Percentiles rank a stretch among this genome's conserved stretches.
Evolutionary conservation across 495 filamentous ascomycete genomes (phyloP).

Genomic region (Penicillium alfredii): DNA sequence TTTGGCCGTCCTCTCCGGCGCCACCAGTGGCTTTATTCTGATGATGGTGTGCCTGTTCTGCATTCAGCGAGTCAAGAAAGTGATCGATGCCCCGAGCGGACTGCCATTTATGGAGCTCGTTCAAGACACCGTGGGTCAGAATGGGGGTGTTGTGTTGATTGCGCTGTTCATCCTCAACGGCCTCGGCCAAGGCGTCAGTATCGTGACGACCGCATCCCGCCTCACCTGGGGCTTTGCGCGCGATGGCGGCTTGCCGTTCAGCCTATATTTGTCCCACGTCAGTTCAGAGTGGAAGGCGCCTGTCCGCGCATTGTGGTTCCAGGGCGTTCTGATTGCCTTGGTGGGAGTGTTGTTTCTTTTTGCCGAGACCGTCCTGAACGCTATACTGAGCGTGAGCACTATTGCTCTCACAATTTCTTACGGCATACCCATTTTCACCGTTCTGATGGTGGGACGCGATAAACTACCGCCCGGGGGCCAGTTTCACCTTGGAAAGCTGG

Average conservation of each 20-base stretch:
- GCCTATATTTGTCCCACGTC: constrained; percentile 31
- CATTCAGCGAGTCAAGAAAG: constrained; percentile 55
- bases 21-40: constrained; percentile 57
- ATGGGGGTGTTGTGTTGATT: constrained; percentile 31
- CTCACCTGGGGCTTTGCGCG: constrained; percentile 51
- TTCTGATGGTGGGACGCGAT: constrained; percentile 36
- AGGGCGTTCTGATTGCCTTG: constrained; percentile 34
- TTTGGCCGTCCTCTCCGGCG: constrained; percentile 35
- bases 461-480: constrained; percentile 33
- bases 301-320: constrained; percentile 37
- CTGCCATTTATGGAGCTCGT: constrained; percentile 41
- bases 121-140: constrained; percentile 30
- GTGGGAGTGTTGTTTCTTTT: constrained; percentile 40
- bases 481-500: constrained; percentile 33
- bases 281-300: constrained; percentile 34
- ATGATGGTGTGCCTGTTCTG: constrained; percentile 68
- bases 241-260: constrained; percentile 46
- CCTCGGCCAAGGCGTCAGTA: constrained; percentile 36
- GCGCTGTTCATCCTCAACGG: constrained; percentile 42
- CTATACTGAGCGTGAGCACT: constrained; percentile 42
- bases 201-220: constrained; percentile 44
- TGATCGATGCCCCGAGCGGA: constrained; percentile 42
- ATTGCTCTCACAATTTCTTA: constrained; percentile 43
- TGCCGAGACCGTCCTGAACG: constrained; percentile 38
- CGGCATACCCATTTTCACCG: constrained; percentile 34